Evolutionary conservation across 1,284 basidiomycete genomes (phyloP), one percentile per base, ranked within the genome.

Genomic region (Sphaerobolus stellatus): DNA sequence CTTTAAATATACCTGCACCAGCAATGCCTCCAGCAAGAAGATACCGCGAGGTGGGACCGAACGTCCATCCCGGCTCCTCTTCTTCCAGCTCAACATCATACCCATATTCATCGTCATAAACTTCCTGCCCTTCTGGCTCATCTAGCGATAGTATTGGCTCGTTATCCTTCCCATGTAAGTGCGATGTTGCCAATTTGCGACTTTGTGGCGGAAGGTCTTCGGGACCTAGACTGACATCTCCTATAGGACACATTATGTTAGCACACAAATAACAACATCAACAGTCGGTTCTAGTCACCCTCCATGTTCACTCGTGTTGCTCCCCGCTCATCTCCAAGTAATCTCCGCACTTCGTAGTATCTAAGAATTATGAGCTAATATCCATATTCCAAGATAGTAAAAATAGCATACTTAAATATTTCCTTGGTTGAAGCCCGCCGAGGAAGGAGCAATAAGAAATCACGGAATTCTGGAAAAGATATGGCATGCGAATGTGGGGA

Each of bases 11-110:
- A 92, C 93, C 89, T 59, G 90, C 92, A 52, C 96, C 96, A 14
- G 96, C 97, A 16, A 97, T 77, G 16, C 96, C 96, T 36, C 97
- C 96, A 1, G 96, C 97, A 13, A 94, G 72, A 43, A 99, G 80
- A 71, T 97, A 99, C 66, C 90, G 91, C 2, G 94, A 89, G 1
- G 89, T 86, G 58, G 83, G 77, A 22, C 84, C 81, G 60, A 84
- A 84, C 49, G 95, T 71, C 76, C 83, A 81, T 50, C 76, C 74
- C 29, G 79, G 76, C 45, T 87, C 84, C 28, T 83, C 79, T 14
- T 81, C 83, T 27, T 81, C 79, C 16, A 79, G 71, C 13, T 76
- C 75, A 3, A 74, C 70, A 36, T 76, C 71, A 40, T 77, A 70
- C 34, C 77, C 74, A 43, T 72, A 69, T 9, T 72, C 69, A 36